These are phyloP conservation scores for Xylaria sp. DNA, from an alignment of 2,329 filamentous ascomycete species.

Conservation along the genomic window DNA sequence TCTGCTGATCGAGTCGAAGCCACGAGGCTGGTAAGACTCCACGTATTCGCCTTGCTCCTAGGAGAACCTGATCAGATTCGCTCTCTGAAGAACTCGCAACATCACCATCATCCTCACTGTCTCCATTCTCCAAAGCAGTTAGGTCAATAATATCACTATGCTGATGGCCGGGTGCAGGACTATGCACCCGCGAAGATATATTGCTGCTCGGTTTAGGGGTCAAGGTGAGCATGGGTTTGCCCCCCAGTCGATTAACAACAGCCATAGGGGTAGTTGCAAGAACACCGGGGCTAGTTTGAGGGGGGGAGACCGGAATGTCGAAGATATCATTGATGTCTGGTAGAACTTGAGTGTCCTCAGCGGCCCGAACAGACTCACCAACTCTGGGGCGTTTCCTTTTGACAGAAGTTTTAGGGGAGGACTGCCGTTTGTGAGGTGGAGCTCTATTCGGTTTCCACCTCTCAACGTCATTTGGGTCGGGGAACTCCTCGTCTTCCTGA, in stretches of 20 bases:
- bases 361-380: slow-evolving; percentile 25
- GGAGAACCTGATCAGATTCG: slow-evolving; percentile 49
- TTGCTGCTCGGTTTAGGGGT: slow-evolving; percentile 47
- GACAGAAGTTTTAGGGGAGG: slow-evolving; percentile 44
- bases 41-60: slow-evolving; percentile 58
- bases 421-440: slow-evolving; percentile 40
- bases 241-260: slow-evolving; percentile 27
- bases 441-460: slow-evolving; percentile 43
- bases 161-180: slow-evolving; percentile 40
- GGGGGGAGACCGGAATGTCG: slow-evolving; percentile 53
- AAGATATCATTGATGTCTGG: slow-evolving; percentile 45
- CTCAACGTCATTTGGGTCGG: slow-evolving; percentile 46
- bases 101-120: slow-evolving; percentile 32
- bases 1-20: slow-evolving; percentile 67
- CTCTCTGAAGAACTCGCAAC: slow-evolving; percentile 50
- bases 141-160: slow-evolving; percentile 42
- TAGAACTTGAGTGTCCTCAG: slow-evolving; percentile 33
- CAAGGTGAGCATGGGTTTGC: slow-evolving; percentile 26
- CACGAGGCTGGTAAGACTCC: slow-evolving; percentile 75
- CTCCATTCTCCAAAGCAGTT: slow-evolving; percentile 38
- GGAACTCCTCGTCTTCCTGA: slow-evolving; percentile 48
- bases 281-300: slow-evolving; percentile 51
- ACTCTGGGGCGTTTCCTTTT: slow-evolving; percentile 42
- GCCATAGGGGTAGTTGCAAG: slow-evolving; percentile 39
- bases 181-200: slow-evolving; percentile 42